Evolutionary conservation across 192 early-diverging fungal species (phyloP).

Genomic region (Coemansia umbellata): DNA sequence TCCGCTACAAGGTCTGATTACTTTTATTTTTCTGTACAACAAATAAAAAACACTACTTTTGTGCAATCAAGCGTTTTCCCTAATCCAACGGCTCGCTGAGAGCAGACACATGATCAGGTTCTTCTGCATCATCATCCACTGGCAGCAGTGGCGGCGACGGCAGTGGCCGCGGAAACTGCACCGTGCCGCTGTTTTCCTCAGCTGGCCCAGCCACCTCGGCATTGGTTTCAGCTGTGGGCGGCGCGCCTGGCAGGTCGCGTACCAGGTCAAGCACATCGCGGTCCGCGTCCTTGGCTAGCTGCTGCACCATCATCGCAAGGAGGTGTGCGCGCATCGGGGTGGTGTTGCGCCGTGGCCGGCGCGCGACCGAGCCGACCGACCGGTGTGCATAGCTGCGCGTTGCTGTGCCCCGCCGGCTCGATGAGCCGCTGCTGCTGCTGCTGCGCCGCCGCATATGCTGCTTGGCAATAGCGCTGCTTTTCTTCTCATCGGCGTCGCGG

Average conservation of each 20-base stretch:
- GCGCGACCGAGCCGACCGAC: slow-evolving; percentile 20
- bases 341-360: slow-evolving; percentile 31
- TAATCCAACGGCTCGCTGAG: no score
- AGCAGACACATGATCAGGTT: no score
- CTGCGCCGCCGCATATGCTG: neutral
- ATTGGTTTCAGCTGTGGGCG: neutral
- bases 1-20: no score
- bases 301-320: slow-evolving; percentile 43
- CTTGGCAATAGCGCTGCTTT: neutral
- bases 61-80: no score
- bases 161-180: slow-evolving; percentile 6
- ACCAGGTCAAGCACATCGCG: slow-evolving; percentile 44
- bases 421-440: slow-evolving; percentile 1
- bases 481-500: neutral
- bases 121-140: no score
- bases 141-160: slow-evolving; percentile 1
- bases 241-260: slow-evolving; percentile 23
- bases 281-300: slow-evolving; percentile 38
- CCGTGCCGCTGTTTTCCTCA: neutral
- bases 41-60: no score
- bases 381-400: slow-evolving; percentile 16
- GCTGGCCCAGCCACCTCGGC: neutral
- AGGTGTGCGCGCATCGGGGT: slow-evolving; percentile 51
- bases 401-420: neutral
- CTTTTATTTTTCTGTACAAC: no score